A percentile compares a stretch with the other conserved stretches of the same genome.
These are phyloP conservation scores for Microcera coccophila DNA, from an alignment of 2,329 filamentous ascomycete genomes.

Conservation along the genomic window DNA sequence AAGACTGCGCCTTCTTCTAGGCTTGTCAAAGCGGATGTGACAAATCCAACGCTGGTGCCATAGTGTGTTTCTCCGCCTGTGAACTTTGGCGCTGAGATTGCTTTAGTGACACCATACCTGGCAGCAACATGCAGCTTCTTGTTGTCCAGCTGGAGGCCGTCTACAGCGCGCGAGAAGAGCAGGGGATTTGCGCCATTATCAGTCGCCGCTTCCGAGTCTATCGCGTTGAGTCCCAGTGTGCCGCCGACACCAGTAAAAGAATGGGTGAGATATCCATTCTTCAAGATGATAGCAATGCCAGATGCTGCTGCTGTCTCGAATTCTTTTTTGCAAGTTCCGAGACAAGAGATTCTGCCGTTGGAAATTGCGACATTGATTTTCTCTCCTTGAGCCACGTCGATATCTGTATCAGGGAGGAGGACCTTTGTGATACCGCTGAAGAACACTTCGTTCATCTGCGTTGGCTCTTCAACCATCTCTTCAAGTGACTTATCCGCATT, in stretches of 20 bases:
- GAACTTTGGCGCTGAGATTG: slow-evolving; percentile 54
- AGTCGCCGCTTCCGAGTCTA: slow-evolving; percentile 53
- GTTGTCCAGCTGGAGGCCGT: slow-evolving; percentile 52
- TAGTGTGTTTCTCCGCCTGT: slow-evolving; percentile 42
- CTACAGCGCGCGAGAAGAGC: slow-evolving; percentile 55
- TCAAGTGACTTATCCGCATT: slow-evolving; percentile 38
- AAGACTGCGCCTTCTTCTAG: slow-evolving; percentile 51
- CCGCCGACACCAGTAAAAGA: slow-evolving; percentile 60
- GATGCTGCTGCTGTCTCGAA: slow-evolving; percentile 34
- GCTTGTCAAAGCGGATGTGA: slow-evolving; percentile 45
- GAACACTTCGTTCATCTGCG: slow-evolving; percentile 39
- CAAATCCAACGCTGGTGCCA: slow-evolving; percentile 57
- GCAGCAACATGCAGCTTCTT: slow-evolving; percentile 53
- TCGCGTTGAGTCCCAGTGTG: slow-evolving; percentile 59
- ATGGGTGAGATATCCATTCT: slow-evolving; percentile 58
- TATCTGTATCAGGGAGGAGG: slow-evolving; percentile 44
- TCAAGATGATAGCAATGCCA: slow-evolving; percentile 43
- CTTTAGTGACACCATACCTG: slow-evolving; percentile 55
- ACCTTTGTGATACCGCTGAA: slow-evolving; percentile 55
- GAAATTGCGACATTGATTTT: slow-evolving; percentile 49
- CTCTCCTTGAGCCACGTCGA: slow-evolving; percentile 29
- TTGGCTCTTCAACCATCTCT: slow-evolving; percentile 41
- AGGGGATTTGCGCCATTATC: slow-evolving; percentile 48
- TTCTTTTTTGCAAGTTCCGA: slow-evolving; percentile 50
- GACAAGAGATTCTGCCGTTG: slow-evolving; percentile 52